phyloP scores from a whole-genome alignment of 108 stramenopile species.

The Cyclotella kingstonii region DNA sequence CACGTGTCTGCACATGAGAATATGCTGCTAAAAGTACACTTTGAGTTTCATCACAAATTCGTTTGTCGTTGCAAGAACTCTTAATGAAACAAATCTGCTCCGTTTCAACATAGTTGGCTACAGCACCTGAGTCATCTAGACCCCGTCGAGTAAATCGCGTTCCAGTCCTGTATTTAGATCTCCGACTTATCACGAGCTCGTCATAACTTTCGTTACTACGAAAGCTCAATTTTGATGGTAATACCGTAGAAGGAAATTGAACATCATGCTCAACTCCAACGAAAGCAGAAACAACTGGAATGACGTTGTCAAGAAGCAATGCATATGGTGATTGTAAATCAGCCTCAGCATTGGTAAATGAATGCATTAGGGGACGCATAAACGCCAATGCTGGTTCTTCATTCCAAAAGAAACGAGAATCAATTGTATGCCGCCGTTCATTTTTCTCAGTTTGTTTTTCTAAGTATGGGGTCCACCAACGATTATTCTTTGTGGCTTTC shows the following conservation, averaged over 20 bases:
- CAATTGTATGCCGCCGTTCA: slow-evolving; percentile 36
- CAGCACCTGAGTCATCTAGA: slow-evolving; percentile 84
- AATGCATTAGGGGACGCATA: slow-evolving; percentile 14
- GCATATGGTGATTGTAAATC: slow-evolving; percentile 9
- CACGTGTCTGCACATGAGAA: slow-evolving; percentile 88
- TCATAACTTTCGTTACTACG: slow-evolving; percentile 49
- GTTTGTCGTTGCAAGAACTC: slow-evolving; percentile 14
- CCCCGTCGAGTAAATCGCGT: slow-evolving; percentile 94
- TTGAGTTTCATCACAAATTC: slow-evolving; percentile 4
- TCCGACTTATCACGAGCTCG: slow-evolving; percentile 82
- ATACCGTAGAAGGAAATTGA: slow-evolving; percentile 5
- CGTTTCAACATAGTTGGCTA: slow-evolving; percentile 96
- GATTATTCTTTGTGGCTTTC: neutral
- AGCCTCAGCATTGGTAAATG: neutral
- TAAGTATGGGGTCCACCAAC: slow-evolving; percentile 27
- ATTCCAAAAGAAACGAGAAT: slow-evolving; percentile 96
- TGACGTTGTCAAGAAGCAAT: slow-evolving; percentile 50
- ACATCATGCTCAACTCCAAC: slow-evolving; percentile 73
- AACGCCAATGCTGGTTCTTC: slow-evolving; percentile 66
- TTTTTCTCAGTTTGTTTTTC: slow-evolving; percentile 2
- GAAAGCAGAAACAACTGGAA: slow-evolving; percentile 91
- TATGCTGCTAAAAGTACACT: slow-evolving; percentile 15
- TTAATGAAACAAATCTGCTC: slow-evolving; percentile 79
- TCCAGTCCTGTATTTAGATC: slow-evolving; percentile 89
- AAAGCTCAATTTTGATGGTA: neutral